These are phyloP conservation scores for Ciborinia camelliae DNA, from an alignment of 2,329 filamentous ascomycete species.

Conservation along the genomic window DNA sequence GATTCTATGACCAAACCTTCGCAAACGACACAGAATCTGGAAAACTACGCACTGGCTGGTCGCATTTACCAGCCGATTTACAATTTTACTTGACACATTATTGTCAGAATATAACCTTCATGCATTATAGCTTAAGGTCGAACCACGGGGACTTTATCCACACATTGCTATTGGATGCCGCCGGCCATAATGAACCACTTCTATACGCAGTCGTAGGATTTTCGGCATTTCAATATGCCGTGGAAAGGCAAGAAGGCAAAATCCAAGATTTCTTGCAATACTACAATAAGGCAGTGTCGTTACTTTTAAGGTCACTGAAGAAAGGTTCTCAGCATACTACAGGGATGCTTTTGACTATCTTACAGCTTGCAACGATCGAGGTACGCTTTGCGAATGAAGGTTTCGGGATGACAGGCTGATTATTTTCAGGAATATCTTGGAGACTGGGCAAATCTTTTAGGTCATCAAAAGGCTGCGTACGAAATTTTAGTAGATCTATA, in stretches of 20 bases:
- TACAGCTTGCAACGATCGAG: slow-evolving; percentile 92
- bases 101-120: slow-evolving; percentile 69
- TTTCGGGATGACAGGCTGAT: slow-evolving; percentile 18
- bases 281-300: slow-evolving; percentile 81
- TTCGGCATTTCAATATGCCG: slow-evolving; percentile 77
- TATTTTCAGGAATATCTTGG: slow-evolving; percentile 77
- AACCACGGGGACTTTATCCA: slow-evolving; percentile 72
- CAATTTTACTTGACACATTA: slow-evolving; percentile 79
- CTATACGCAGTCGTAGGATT: slow-evolving; percentile 87
- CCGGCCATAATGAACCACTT: slow-evolving; percentile 73
- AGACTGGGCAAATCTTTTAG: slow-evolving; percentile 90
- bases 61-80: slow-evolving; percentile 63
- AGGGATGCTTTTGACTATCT: slow-evolving; percentile 76
- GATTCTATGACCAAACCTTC: slow-evolving; percentile 28
- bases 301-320: slow-evolving; percentile 69
- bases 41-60: slow-evolving; percentile 45
- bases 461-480: slow-evolving; percentile 86
- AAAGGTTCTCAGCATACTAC: slow-evolving; percentile 68
- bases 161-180: slow-evolving; percentile 65
- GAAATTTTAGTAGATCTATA: slow-evolving; percentile 76
- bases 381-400: slow-evolving; percentile 46
- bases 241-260: slow-evolving; percentile 66
- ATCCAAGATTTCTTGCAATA: slow-evolving; percentile 82
- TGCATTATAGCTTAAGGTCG: slow-evolving; percentile 77
- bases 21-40: slow-evolving; percentile 31